phyloP scores from a whole-genome alignment of 164 flowering plant genomes.

The Magnolia sinica region DNA sequence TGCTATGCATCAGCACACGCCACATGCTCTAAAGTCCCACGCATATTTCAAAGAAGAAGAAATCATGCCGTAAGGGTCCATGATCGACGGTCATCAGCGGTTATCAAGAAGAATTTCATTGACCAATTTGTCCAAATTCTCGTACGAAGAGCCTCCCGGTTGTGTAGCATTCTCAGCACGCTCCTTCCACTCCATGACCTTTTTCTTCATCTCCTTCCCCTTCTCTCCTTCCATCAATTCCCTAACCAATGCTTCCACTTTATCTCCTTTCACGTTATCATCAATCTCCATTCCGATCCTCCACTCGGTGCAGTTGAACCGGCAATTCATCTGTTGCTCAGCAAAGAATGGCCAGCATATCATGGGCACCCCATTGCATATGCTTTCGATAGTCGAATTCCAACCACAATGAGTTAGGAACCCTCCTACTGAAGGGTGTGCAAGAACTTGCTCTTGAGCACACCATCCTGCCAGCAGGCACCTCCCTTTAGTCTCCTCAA shows the following conservation, averaged over 20 bases:
- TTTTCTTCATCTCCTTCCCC: conserved; percentile 17
- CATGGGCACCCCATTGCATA: conserved; percentile 15
- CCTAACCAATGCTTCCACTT: conserved; percentile 9
- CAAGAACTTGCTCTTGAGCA: conserved; percentile 12
- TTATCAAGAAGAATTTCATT: conserved; percentile 12
- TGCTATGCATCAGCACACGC: too few species aligned
- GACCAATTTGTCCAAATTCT: conserved; percentile 4
- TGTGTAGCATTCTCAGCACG: not conserved
- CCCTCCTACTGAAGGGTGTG: conserved; percentile 13
- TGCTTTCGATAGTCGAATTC: conserved; percentile 17
- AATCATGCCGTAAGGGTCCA: not conserved
- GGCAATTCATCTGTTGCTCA: conserved; percentile 19
- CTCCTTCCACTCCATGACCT: conserved; percentile 7
- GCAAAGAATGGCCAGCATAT: conserved; percentile 22
- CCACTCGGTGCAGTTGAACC: conserved; percentile 12
- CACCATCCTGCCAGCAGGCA: conserved; percentile 14
- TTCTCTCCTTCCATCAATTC: conserved; percentile 16
- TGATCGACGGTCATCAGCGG: not conserved
- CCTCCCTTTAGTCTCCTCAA: conserved; percentile 3
- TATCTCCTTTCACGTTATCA: conserved; percentile 7
- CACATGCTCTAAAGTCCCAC: not conserved
- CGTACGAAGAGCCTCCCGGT: conserved; percentile 12
- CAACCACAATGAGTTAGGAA: conserved; percentile 22
- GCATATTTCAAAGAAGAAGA: not conserved
- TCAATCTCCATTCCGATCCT: conserved; percentile 21